Conservation (phyloP, 805 yeast genomes). For the Candida andamanensis region DNA sequence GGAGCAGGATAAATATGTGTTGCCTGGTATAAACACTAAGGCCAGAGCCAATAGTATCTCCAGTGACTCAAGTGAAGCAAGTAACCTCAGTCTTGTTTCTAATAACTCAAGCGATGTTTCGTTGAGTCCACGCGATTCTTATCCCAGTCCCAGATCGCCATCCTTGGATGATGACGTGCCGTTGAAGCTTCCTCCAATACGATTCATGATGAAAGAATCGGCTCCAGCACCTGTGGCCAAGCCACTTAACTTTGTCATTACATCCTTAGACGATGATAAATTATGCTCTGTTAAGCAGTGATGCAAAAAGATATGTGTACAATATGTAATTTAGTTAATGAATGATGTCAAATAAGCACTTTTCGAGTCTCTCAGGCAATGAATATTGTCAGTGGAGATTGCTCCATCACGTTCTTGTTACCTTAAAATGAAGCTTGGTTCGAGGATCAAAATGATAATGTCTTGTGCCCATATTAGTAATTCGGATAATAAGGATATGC, state of each 20-base stretch:
- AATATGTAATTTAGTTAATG: too few species aligned
- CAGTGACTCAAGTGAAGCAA: constrained; percentile 7
- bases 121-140: neutral
- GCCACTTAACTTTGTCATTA: constrained; percentile 24
- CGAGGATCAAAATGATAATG: too few species aligned
- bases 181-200: constrained; percentile 7
- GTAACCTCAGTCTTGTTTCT: constrained; percentile 6
- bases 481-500: too few species aligned
- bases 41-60: constrained; percentile 3
- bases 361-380: too few species aligned
- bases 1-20: constrained; percentile 1
- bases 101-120: neutral
- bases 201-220: neutral
- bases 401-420: too few species aligned
- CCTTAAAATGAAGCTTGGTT: too few species aligned
- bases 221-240: neutral
- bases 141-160: constrained; percentile 14
- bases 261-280: constrained; percentile 23
- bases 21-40: neutral
- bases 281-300: constrained; percentile 5
- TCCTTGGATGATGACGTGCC: constrained; percentile 7
- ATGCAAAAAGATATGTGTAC: too few species aligned
- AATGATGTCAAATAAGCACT: too few species aligned
- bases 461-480: too few species aligned
- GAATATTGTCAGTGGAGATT: too few species aligned